Evolutionary conservation across 176 grass and related monocot species (phyloP).

Genomic region (Oryza glaberrima): DNA sequence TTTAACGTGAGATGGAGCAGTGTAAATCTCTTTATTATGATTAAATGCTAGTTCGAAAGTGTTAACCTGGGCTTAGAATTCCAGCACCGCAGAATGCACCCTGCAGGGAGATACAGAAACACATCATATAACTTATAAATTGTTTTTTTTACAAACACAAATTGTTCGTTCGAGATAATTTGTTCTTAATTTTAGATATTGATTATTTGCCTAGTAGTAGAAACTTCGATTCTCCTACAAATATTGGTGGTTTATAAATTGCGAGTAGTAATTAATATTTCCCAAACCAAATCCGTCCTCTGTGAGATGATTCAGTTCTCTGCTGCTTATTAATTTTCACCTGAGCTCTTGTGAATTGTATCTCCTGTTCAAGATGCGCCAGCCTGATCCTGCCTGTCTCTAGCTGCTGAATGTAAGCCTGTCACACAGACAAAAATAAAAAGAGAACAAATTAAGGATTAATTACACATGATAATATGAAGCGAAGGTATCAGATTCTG

Average conservation of each 20-base stretch:
- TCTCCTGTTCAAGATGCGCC: conserved; percentile 58
- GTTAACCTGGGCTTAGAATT: conserved; percentile 50
- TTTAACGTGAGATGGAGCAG: too few relatives aligned
- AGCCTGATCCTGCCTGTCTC: conserved; percentile 66
- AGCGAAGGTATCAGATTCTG: not conserved
- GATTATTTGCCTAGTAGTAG: too few relatives aligned
- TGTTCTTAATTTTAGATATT: too few relatives aligned
- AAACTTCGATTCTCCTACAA: not conserved
- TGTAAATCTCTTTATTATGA: not conserved
- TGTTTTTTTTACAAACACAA: too few relatives aligned
- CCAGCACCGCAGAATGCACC: conserved; percentile 46
- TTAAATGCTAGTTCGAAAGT: not conserved
- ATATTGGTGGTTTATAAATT: too few relatives aligned
- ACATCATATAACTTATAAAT: not conserved
- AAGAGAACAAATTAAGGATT: not conserved
- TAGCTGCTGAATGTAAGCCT: conserved; percentile 78
- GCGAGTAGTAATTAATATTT: not conserved
- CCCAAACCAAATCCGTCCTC: not conserved
- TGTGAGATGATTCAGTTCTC: not conserved
- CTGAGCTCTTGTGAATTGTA: conserved; percentile 60
- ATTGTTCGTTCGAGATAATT: too few relatives aligned
- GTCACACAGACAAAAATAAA: not conserved
- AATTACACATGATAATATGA: not conserved
- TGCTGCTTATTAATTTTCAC: conserved; percentile 19
- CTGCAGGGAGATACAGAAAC: not conserved